phyloP scores from a whole-genome alignment of 2,329 filamentous ascomycete genomes.

The Thelonectria blattea region DNA sequence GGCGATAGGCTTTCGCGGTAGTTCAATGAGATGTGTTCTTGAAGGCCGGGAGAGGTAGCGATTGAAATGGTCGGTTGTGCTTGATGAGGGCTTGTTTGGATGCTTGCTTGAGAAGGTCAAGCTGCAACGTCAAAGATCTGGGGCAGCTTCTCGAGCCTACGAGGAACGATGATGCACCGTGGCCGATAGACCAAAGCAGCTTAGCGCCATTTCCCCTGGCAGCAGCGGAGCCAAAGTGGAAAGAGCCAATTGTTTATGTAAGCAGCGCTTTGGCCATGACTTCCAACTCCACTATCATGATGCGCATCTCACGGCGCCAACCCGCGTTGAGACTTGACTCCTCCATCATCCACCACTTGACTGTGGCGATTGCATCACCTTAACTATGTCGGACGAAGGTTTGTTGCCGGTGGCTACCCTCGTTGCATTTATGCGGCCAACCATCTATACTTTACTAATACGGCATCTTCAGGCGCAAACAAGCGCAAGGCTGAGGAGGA shows the following conservation, averaged over 20 bases:
- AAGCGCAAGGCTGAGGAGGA: slow-evolving; percentile 80
- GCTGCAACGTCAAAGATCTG: slow-evolving; percentile 22
- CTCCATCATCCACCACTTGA: slow-evolving; percentile 8
- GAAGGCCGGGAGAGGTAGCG: slow-evolving; percentile 8
- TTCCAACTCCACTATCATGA: slow-evolving; percentile 34
- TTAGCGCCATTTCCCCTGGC: slow-evolving; percentile 36
- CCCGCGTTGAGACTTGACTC: slow-evolving; percentile 22
- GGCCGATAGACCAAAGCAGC: slow-evolving; percentile 41
- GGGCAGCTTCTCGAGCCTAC: slow-evolving; percentile 39
- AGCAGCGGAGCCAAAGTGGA: background rate
- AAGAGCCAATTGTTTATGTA: slow-evolving; percentile 36
- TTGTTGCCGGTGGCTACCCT: slow-evolving; percentile 18
- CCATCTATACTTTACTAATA: slow-evolving; percentile 11
- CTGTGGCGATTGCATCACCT: slow-evolving; percentile 6
- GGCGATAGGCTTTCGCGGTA: background rate
- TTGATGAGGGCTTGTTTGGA: slow-evolving; percentile 4
- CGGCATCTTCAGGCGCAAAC: slow-evolving; percentile 57
- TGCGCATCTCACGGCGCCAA: slow-evolving; percentile 20
- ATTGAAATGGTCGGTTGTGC: background rate
- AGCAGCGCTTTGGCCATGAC: slow-evolving; percentile 37
- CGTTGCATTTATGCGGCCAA: background rate
- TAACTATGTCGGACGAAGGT: slow-evolving; percentile 38
- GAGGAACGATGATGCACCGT: slow-evolving; percentile 39
- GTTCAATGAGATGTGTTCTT: background rate
- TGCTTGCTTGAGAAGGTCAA: slow-evolving; percentile 30